Evolutionary conservation across 2,329 filamentous ascomycete species (phyloP).

Genomic region (Sporothrix globosa): DNA sequence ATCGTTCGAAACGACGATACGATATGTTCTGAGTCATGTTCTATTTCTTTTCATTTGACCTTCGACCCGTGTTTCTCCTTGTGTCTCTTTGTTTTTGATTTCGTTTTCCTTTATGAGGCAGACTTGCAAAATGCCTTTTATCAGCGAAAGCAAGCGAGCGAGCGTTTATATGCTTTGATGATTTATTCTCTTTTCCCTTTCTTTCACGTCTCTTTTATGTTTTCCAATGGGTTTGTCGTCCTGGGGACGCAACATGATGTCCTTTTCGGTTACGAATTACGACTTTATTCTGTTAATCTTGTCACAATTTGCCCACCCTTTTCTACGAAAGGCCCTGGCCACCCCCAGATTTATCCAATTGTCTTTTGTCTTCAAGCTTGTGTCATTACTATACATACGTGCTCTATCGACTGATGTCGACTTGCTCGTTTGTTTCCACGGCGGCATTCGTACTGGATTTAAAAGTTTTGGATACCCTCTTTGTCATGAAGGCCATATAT

Average conservation of each 20-base stretch:
- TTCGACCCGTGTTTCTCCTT: background rate
- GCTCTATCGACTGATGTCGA: background rate
- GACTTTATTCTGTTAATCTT: constrained; percentile 9
- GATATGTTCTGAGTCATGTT: background rate
- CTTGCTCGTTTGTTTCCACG: constrained; percentile 1
- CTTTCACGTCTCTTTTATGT: background rate
- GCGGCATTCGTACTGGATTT: constrained; percentile 21
- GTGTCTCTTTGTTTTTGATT: background rate
- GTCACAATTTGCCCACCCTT: constrained; percentile 9
- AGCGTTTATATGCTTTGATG: background rate
- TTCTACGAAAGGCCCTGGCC: background rate
- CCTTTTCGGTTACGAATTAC: constrained; percentile 1
- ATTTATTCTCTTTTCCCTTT: background rate
- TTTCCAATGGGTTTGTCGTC: constrained; percentile 1
- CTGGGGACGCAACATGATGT: constrained; percentile 25
- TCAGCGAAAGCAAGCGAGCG: constrained; percentile 24
- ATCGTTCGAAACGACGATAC: constrained; percentile 20
- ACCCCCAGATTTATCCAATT: background rate
- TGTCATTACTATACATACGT: constrained; percentile 10
- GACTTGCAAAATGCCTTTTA: constrained; percentile 11
- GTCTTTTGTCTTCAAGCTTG: constrained; percentile 15
- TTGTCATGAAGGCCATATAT: background rate
- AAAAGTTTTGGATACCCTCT: constrained; percentile 23
- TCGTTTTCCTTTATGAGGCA: background rate
- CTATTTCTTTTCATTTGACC: constrained; percentile 2